Percentiles rank a stretch among this genome's conserved stretches.
Evolutionary conservation across 1,284 basidiomycete genomes (phyloP).

Genomic region (Malassezia obtusa): DNA sequence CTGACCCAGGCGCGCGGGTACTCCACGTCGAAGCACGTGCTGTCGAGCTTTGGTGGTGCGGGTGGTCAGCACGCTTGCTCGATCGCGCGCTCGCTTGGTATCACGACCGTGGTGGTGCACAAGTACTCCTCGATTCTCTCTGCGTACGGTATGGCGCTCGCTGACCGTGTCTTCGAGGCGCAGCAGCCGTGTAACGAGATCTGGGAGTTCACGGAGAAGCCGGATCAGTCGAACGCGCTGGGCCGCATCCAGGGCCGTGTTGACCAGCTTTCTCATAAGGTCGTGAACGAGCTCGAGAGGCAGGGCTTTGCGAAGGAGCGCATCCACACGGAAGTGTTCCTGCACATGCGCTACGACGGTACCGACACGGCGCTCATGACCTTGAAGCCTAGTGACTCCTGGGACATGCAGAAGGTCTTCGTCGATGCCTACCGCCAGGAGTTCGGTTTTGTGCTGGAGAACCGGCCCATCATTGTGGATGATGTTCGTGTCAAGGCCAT

Average conservation of each 20-base stretch:
- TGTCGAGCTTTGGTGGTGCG: conserved; percentile 81
- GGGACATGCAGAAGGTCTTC: conserved; percentile 73
- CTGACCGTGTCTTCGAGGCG: conserved; percentile 63
- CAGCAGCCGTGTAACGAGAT: conserved; percentile 76
- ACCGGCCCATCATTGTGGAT: conserved; percentile 69
- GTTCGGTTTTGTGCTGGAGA: conserved; percentile 83
- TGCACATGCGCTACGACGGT: conserved; percentile 57
- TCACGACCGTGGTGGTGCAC: conserved; percentile 74
- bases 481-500: conserved; percentile 73
- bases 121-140: conserved; percentile 75
- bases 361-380: conserved; percentile 88
- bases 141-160: conserved; percentile 77
- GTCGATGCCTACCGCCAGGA: conserved; percentile 49
- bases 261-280: conserved; percentile 54
- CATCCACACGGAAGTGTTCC: conserved; percentile 65
- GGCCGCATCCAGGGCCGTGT: conserved; percentile 22
- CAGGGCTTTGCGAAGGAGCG: conserved; percentile 70
- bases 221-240: neutral
- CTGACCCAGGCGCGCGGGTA: conserved; percentile 82
- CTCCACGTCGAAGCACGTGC: conserved; percentile 72
- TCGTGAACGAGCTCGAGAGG: conserved; percentile 58
- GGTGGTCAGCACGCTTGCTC: conserved; percentile 87
- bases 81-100: conserved; percentile 69
- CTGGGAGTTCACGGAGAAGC: conserved; percentile 43
- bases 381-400: conserved; percentile 54